Evolutionary conservation across 2,329 filamentous ascomycete genomes (phyloP), one percentile per base, ranked within the genome.

Genomic region (Pyrenophora teres): DNA sequence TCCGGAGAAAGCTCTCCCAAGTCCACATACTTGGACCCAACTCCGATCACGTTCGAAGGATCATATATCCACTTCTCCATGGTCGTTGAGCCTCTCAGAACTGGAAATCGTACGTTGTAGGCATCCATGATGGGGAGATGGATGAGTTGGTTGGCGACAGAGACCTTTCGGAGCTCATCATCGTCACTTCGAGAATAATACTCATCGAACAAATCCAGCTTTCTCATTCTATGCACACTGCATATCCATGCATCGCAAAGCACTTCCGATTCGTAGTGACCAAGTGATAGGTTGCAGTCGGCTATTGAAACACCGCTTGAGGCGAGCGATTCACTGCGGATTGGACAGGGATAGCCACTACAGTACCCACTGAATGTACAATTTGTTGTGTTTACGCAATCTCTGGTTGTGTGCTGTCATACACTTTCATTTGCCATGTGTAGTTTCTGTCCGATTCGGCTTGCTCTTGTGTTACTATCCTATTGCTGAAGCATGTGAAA

Each of bases 401-500:
- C 12, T 15, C 12, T 40, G 37, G 38, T 0, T 23, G 21, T 19
- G 37, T 44, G 4, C 40, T 8, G 16, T 57, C 15, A 15, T 36
- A 6, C 6, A 41, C 13, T 5, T 13, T 8, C 1, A 64, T 25
- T 40, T 62, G 60, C 63, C 60, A 65, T 1, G 64, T 65, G 7
- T 46, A 62, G 7, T 40, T 7, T n/a, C 50, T 52, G 5, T 46
- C 50, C 33, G 56, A 58, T 6, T 40, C 33, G 3, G 37, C 44
- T 5, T 47, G 39, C 18, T 51, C 37, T 3, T 33, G 4, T 23
- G 13, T 40, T 39, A 40, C 50, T 13, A 45, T 27, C 25, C 54
- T 19, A 18, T 64, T 67, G 39, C 46, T 65, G 10, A 46, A 52
- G 43, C 68, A 71, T 7, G 44, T 55, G 8, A 71, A 36, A 15